Conservation (phyloP, 768 basidiomycete species). For the Podaxis sp. region DNA sequence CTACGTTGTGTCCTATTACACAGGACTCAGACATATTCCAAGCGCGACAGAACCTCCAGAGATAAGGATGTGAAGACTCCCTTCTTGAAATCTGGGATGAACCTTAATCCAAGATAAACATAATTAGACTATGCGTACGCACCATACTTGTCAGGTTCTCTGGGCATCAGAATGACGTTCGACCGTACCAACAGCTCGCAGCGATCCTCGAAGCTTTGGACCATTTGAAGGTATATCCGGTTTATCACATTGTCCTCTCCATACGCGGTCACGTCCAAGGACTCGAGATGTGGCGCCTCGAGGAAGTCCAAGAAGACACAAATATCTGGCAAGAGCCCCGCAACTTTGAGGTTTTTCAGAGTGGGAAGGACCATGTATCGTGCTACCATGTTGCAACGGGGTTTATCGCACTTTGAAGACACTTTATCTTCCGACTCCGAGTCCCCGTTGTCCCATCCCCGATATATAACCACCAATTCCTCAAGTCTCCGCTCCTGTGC, state of each 20-base stretch:
- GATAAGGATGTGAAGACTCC: neutral
- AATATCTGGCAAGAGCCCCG: constrained; percentile 6
- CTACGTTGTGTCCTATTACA: too few relatives aligned
- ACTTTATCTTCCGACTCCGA: neutral
- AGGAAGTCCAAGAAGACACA: constrained; percentile 1
- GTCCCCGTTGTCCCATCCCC: neutral
- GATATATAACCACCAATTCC: neutral
- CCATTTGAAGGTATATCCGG: neutral
- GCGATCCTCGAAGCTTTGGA: neutral
- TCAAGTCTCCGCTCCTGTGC: neutral
- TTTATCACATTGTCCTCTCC: neutral
- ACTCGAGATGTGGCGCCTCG: neutral
- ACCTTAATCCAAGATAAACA: neutral
- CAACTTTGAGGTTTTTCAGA: neutral
- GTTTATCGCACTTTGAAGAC: neutral
- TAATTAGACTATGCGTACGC: neutral
- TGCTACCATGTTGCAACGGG: neutral
- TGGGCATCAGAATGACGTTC: neutral
- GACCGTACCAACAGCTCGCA: neutral
- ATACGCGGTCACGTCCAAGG: neutral
- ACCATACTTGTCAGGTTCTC: neutral
- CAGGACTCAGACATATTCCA: neutral
- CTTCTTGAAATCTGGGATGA: neutral
- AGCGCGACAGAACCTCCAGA: neutral
- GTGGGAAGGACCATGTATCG: neutral